Percentiles rank a stretch among this genome's conserved stretches.
Conservation (phyloP, 2,329 filamentous ascomycete genomes). For the Fusarium pseudocircinatum region DNA sequence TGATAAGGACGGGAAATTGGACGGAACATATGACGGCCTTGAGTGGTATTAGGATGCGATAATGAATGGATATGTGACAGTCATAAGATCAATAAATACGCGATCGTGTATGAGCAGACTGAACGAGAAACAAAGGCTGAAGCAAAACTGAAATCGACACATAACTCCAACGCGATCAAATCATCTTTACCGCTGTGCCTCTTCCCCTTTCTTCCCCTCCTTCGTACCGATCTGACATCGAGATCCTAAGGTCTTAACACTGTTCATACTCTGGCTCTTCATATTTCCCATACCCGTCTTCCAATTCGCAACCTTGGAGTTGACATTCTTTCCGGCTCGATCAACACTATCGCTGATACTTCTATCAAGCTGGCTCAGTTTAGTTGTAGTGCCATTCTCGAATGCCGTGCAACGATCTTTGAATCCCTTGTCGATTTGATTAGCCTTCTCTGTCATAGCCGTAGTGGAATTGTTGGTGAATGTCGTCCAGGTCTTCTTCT, state of each 20-base stretch:
- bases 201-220: neutral
- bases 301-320: neutral
- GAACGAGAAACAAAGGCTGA: neutral
- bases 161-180: neutral
- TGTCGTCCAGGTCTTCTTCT: constrained; percentile 23
- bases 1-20: constrained; percentile 3
- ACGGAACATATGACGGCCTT: constrained; percentile 2
- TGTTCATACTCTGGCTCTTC: constrained; percentile 5
- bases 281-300: constrained; percentile 3
- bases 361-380: constrained; percentile 9
- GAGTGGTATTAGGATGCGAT: constrained; percentile 22
- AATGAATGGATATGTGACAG: neutral
- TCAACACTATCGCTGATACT: constrained; percentile 2
- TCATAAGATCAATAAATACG: neutral
- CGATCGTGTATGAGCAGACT: neutral
- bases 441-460: constrained; percentile 9
- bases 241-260: constrained; percentile 8
- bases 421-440: constrained; percentile 4
- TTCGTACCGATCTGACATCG: neutral
- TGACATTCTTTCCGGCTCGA: constrained; percentile 4
- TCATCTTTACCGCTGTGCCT: neutral
- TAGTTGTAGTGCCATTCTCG: constrained; percentile 2
- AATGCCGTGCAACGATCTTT: constrained; percentile 5
- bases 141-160: no score
- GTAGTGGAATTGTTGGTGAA: constrained; percentile 15